A percentile compares a stretch with the other conserved stretches of the same genome.
Conservation (phyloP, 2,329 filamentous ascomycete species). For the Ophiostoma montium region DNA sequence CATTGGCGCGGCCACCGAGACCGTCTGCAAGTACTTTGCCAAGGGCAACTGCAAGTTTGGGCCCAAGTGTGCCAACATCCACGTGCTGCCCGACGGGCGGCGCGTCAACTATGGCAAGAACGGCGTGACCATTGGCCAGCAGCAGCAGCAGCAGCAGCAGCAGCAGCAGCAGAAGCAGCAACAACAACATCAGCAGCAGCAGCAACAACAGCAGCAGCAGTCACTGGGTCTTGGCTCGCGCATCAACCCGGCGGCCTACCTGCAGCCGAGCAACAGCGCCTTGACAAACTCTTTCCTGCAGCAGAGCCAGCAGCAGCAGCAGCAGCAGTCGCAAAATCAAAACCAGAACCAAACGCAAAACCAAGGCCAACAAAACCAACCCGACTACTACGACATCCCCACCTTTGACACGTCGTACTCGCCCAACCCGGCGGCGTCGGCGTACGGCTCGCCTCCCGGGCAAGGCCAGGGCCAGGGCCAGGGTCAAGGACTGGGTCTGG, state of each 20-base stretch:
- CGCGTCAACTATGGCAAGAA: conserved; percentile 71
- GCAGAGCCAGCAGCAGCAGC: conserved; percentile 31
- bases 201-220: neutral
- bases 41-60: conserved; percentile 99
- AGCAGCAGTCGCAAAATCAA: conserved; percentile 12
- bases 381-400: conserved; percentile 39
- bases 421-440: conserved; percentile 36
- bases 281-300: conserved; percentile 57
- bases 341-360: conserved; percentile 15
- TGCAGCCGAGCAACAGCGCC: conserved; percentile 52
- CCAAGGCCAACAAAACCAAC: conserved; percentile 20
- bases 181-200: neutral
- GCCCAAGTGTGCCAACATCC: conserved; percentile 90
- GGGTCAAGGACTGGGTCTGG: conserved; percentile 21
- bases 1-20: conserved; percentile 69
- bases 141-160: neutral
- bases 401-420: conserved; percentile 45
- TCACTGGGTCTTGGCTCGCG: conserved; percentile 48
- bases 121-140: conserved; percentile 45
- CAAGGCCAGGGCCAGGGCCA: neutral
- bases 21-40: conserved; percentile 96
- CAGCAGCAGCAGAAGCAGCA: neutral
- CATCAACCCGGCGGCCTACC: conserved; percentile 49
- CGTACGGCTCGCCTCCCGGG: conserved; percentile 74
- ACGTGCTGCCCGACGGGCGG: conserved; percentile 85